Evolutionary conservation across 495 filamentous ascomycete genomes (phyloP).

Genomic region (Trichoderma virens): DNA sequence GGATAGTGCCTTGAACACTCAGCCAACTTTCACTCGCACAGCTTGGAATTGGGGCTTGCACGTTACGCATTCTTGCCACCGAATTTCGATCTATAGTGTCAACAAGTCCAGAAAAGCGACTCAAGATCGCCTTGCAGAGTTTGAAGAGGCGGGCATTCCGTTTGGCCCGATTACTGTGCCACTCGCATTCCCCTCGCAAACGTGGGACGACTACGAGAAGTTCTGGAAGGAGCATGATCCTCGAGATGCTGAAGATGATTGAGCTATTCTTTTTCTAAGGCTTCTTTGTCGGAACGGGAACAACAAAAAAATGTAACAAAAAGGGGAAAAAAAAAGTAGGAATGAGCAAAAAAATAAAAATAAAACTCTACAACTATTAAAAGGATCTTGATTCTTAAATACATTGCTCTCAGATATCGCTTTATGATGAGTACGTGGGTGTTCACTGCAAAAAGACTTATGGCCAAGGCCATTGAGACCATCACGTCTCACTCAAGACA

Average conservation of each 20-base stretch:
- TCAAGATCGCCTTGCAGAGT: background rate
- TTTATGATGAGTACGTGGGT: too few relatives aligned
- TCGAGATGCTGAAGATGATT: constrained; percentile 1
- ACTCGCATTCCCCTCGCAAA: background rate
- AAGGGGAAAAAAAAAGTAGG: background rate
- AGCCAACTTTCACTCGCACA: constrained; percentile 24
- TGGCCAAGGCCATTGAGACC: too few relatives aligned
- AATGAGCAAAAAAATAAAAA: background rate
- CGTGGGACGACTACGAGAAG: background rate
- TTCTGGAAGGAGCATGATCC: background rate
- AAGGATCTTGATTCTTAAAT: too few relatives aligned
- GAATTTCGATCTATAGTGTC: background rate
- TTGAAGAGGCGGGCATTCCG: background rate
- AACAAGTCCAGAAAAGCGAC: background rate
- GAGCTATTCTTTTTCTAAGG: background rate
- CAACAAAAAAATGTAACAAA: background rate
- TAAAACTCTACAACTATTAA: background rate
- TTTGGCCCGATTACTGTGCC: background rate
- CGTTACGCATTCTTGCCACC: background rate
- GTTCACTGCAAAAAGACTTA: too few relatives aligned
- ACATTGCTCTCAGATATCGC: too few relatives aligned
- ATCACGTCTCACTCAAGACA: too few relatives aligned
- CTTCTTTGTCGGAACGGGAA: background rate
- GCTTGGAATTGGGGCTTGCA: constrained; percentile 20
- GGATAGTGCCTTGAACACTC: constrained; percentile 50